phyloP scores from a whole-genome alignment of 73 alveolate genomes.

The Paramecium bursaria region DNA sequence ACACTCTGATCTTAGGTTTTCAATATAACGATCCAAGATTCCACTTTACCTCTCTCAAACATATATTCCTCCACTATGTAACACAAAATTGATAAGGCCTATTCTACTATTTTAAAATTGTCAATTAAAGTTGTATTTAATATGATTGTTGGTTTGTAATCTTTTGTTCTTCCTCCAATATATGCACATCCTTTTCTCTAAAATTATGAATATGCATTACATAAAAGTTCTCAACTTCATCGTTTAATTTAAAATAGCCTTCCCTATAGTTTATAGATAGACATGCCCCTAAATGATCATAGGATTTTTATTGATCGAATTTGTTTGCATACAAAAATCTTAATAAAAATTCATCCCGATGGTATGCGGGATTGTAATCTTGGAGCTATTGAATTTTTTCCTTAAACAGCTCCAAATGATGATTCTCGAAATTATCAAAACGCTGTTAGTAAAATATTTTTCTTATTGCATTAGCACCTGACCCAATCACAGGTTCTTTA shows the following conservation, averaged over 20 bases:
- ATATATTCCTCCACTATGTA: constrained; percentile 40
- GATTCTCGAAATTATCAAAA: neutral
- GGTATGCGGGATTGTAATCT: neutral
- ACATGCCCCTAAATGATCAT: too few species aligned
- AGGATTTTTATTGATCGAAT: neutral
- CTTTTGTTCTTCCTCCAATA: constrained; percentile 48
- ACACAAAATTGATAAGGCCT: constrained; percentile 4
- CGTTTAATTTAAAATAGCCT: neutral
- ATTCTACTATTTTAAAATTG: constrained; percentile 2
- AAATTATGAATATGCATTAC: neutral
- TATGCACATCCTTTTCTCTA: constrained; percentile 2
- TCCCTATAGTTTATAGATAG: too few species aligned
- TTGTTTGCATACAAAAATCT: constrained; percentile 50
- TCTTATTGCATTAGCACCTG: neutral
- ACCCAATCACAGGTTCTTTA: too few species aligned
- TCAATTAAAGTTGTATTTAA: constrained; percentile 7
- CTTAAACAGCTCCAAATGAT: neutral
- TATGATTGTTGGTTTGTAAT: constrained; percentile 2
- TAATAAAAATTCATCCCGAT: constrained; percentile 18
- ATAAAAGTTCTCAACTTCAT: constrained; percentile 24
- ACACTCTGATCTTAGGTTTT: constrained; percentile 48
- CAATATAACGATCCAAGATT: constrained; percentile 31
- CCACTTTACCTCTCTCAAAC: constrained; percentile 43
- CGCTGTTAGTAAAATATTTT: neutral
- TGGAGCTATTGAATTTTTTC: too few species aligned